Percentiles rank a stretch among this genome's conserved stretches.
Evolutionary conservation across 164 flowering plant species (phyloP).

Genomic region (Saururus chinensis): DNA sequence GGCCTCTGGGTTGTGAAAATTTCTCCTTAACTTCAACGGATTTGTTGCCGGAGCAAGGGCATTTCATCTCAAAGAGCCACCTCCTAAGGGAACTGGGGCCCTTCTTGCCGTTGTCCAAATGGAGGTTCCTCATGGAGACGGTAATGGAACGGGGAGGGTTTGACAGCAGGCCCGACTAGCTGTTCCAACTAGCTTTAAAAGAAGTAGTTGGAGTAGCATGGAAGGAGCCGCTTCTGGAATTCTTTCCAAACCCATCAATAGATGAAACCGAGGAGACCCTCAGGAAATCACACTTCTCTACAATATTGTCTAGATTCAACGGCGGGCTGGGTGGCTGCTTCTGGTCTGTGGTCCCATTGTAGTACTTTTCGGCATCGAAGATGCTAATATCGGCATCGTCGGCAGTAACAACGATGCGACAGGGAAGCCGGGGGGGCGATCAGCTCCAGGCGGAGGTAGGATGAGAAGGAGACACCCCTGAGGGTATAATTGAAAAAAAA

Average conservation of each 20-base stretch:
- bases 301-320: not conserved
- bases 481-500: too few species aligned
- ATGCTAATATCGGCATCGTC: slow-evolving; percentile 55
- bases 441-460: slow-evolving; percentile 18
- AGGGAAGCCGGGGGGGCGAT: not conserved
- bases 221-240: slow-evolving; percentile 44
- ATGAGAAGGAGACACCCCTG: slow-evolving; percentile 31
- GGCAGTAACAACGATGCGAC: not conserved
- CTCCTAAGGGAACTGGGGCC: too few species aligned
- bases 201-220: slow-evolving; percentile 80
- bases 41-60: too few species aligned
- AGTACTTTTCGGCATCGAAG: slow-evolving; percentile 66
- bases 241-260: slow-evolving; percentile 31
- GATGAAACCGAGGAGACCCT: slow-evolving; percentile 49
- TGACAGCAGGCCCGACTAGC: slow-evolving; percentile 66
- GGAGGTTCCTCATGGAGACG: slow-evolving; percentile 27
- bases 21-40: too few species aligned
- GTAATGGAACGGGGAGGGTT: slow-evolving; percentile 49
- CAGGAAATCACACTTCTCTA: slow-evolving; percentile 7
- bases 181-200: slow-evolving; percentile 92
- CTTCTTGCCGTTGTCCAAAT: too few species aligned
- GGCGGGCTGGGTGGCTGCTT: too few species aligned
- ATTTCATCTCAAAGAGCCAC: too few species aligned
- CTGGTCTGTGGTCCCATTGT: too few species aligned
- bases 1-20: too few species aligned